A percentile compares a stretch with the other conserved stretches of the same genome.
phyloP scores from a whole-genome alignment of 2,329 filamentous ascomycete species.

The Cadophora malorum region DNA sequence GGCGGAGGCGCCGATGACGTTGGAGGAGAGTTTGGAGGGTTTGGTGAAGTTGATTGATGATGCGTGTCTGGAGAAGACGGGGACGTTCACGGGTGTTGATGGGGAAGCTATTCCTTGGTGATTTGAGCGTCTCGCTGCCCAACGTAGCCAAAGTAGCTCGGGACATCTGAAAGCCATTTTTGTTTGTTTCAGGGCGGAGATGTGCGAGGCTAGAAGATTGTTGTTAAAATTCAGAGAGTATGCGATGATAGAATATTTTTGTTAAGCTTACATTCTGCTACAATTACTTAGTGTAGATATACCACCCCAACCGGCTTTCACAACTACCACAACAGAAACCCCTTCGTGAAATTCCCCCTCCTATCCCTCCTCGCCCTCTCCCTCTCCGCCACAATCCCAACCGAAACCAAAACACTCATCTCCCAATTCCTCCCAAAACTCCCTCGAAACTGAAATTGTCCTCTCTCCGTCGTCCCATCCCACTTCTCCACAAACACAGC shows the following conservation, averaged over 20 bases:
- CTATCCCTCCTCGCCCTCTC: constrained; percentile 16
- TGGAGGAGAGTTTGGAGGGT: constrained; percentile 34
- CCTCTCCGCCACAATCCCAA: constrained; percentile 19
- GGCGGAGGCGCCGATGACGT: constrained; percentile 31
- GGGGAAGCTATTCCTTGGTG: constrained; percentile 34
- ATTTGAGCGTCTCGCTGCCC: background rate
- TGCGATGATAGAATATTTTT: no score
- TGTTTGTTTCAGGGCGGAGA: no score
- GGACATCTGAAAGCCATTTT: no score
- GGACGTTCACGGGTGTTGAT: constrained; percentile 27
- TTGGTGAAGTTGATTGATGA: constrained; percentile 32
- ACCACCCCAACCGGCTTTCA: no score
- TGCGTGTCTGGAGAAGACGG: constrained; percentile 28
- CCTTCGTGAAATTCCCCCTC: constrained; percentile 17
- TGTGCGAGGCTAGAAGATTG: no score
- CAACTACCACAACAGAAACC: constrained; percentile 4
- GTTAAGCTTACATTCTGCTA: background rate
- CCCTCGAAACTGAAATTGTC: constrained; percentile 7
- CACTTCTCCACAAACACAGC: constrained; percentile 11
- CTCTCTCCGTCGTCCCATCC: constrained; percentile 15
- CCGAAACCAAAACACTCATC: constrained; percentile 11
- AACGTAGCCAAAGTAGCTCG: no score
- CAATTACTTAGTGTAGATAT: background rate
- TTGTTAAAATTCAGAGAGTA: no score
- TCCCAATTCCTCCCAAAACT: constrained; percentile 19